Evolutionary conservation across 2,329 filamentous ascomycete species (phyloP), one percentile per base, ranked within the genome.

Genomic region (Albifimbria verrucaria): DNA sequence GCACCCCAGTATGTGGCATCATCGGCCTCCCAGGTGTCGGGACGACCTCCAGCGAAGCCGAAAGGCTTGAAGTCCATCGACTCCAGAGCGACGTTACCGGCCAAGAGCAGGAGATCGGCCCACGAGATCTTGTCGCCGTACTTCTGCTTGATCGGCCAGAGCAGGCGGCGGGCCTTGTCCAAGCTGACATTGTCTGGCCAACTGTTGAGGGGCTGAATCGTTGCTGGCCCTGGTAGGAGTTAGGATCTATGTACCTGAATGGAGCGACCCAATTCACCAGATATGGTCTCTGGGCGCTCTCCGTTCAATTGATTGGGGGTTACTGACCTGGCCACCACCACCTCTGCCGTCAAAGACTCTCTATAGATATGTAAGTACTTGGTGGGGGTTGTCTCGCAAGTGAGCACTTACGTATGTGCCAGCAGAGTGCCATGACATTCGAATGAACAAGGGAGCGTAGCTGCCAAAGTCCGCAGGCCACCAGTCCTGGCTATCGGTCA

Each of bases 111-210:
- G 54, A 92, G 72, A 66, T 92, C 88, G 22, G 88, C 85, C 88
- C 88, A 92, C 0, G 88, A 91, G 71, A 92, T 88, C 77, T 89
- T 90, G 78, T 83, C 84, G 68, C 88, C 88, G 60, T 92, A 92
- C 79, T 92, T 92, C 62, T 90, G 87, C 82, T 92, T 92, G 75
- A 92, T 85, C 52, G 88, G 88, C 86, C 87, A 90, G 42, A 92
- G 76, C 52, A 92, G 81, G 58, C 88, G 87, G 52, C 88, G 88
- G 26, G 88, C 88, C 81, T 92, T 92, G 80, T 92, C 88, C 50
- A 92, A 80, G 62, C 77, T 85, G 65, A 84, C 86, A 60, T 92
- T 92, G 73, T 92, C 88, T 41, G 88, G 88, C 88, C 88, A 92
- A 76, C 84, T 69, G 80, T 91, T 91, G 67, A 92, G 83, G 6